Evolutionary conservation across 192 early-diverging fungal species (phyloP).

Genomic region (Linnemannia zychae): DNA sequence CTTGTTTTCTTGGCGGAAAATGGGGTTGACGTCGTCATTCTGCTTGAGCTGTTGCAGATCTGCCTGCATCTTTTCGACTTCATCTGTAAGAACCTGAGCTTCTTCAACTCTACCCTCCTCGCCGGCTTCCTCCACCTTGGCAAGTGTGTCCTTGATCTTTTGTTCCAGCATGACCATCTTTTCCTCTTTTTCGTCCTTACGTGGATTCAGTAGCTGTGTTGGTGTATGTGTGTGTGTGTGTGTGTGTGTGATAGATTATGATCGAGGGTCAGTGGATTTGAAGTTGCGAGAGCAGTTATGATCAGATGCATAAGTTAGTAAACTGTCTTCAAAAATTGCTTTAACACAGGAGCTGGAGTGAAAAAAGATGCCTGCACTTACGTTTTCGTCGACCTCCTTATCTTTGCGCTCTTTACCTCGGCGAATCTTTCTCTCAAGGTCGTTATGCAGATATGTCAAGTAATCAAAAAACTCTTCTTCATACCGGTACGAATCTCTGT

Average conservation of each 20-base stretch:
- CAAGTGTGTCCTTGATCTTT: conserved; percentile 77
- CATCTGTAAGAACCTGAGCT: conserved; percentile 71
- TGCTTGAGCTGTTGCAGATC: conserved; percentile 61
- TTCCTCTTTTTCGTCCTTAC: conserved; percentile 86
- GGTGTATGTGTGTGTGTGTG: no score
- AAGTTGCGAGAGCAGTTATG: background rate
- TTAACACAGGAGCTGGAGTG: background rate
- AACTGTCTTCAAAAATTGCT: background rate
- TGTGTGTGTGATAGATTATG: background rate
- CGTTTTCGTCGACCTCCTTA: conserved; percentile 73
- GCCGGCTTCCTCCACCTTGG: conserved; percentile 78
- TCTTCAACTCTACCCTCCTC: conserved; percentile 82
- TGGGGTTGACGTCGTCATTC: conserved; percentile 70
- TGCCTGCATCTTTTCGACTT: conserved; percentile 77
- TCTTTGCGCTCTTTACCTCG: conserved; percentile 77
- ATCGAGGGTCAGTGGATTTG: background rate
- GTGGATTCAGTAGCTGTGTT: conserved; percentile 67
- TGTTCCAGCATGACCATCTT: conserved; percentile 84
- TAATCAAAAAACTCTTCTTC: conserved; percentile 81
- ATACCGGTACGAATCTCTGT: conserved; percentile 78
- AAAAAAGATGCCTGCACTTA: conserved; percentile 19
- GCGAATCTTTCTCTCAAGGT: conserved; percentile 80
- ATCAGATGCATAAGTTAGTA: background rate
- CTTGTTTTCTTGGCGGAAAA: conserved; percentile 78
- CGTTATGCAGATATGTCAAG: conserved; percentile 72